Evolutionary conservation across 2,329 filamentous ascomycete genomes (phyloP).

Genomic region (Aureobasidium mangrovei): DNA sequence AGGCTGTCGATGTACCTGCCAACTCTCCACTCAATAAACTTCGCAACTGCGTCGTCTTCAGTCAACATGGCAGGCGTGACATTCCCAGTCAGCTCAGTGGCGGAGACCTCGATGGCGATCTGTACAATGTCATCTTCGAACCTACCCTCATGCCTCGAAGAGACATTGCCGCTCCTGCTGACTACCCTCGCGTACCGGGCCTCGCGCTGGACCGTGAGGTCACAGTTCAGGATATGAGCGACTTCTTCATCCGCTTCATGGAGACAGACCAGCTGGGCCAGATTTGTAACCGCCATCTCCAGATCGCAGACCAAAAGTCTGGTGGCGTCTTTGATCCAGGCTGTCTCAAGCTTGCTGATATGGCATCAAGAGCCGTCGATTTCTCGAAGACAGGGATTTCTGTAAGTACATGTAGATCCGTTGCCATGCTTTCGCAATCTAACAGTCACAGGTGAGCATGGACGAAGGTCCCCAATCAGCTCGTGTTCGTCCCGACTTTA

Average conservation of each 20-base stretch:
- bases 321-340: neutral
- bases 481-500: conserved; percentile 43
- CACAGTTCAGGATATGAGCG: conserved; percentile 56
- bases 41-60: conserved; percentile 72
- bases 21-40: conserved; percentile 54
- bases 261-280: conserved; percentile 36
- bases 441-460: conserved; percentile 36
- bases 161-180: conserved; percentile 48
- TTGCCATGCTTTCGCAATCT: neutral
- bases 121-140: conserved; percentile 75
- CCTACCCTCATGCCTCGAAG: conserved; percentile 36
- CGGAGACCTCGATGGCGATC: conserved; percentile 75
- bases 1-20: conserved; percentile 49
- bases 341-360: conserved; percentile 26
- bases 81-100: conserved; percentile 71
- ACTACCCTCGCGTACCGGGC: conserved; percentile 55
- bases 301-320: conserved; percentile 31
- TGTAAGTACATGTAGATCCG: conserved; percentile 23
- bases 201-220: conserved; percentile 55
- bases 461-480: conserved; percentile 34
- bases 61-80: conserved; percentile 59
- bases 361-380: conserved; percentile 32
- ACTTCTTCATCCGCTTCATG: conserved; percentile 77
- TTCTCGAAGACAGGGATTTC: conserved; percentile 51
- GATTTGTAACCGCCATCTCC: conserved; percentile 34